phyloP scores from a whole-genome alignment of 768 basidiomycete species.

The Panaeolus cyanescens region DNA sequence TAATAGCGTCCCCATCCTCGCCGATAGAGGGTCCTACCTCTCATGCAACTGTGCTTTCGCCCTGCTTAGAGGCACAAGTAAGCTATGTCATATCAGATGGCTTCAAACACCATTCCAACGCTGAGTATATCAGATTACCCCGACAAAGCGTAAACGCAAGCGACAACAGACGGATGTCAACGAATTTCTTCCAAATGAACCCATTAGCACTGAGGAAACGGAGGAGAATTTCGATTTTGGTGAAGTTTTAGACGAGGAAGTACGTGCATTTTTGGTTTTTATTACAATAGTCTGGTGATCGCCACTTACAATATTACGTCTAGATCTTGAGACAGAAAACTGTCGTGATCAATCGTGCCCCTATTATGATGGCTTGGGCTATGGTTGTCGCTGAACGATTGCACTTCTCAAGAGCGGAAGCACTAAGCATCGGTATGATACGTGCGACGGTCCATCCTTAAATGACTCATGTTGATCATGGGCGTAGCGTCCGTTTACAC shows the following conservation, averaged over 20 bases:
- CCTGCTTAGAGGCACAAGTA: constrained; percentile 7
- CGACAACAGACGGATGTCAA: constrained; percentile 45
- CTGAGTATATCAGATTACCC: constrained; percentile 41
- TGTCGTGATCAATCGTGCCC: constrained; percentile 85
- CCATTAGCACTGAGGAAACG: constrained; percentile 48
- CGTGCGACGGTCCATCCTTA: background rate
- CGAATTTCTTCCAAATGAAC: constrained; percentile 56
- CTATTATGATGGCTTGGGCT: constrained; percentile 94
- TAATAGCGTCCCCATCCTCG: constrained; percentile 3
- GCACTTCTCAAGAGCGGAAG: constrained; percentile 87
- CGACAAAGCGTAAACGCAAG: constrained; percentile 58
- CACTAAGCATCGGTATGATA: constrained; percentile 79
- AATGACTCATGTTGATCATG: background rate
- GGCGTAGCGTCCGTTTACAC: constrained; percentile 85
- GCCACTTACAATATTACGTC: constrained; percentile 3
- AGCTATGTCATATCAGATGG: background rate
- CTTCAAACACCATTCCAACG: background rate
- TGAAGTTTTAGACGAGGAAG: constrained; percentile 74
- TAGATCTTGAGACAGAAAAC: constrained; percentile 64
- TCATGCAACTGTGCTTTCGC: background rate
- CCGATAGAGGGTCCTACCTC: background rate
- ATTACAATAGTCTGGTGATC: background rate
- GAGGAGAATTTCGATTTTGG: constrained; percentile 68
- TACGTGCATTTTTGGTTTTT: constrained; percentile 24
- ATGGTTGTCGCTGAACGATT: constrained; percentile 82